A percentile compares a stretch with the other conserved stretches of the same genome.
Conservation (phyloP, 257 asterid genomes). For the Mitragyna speciosa region DNA sequence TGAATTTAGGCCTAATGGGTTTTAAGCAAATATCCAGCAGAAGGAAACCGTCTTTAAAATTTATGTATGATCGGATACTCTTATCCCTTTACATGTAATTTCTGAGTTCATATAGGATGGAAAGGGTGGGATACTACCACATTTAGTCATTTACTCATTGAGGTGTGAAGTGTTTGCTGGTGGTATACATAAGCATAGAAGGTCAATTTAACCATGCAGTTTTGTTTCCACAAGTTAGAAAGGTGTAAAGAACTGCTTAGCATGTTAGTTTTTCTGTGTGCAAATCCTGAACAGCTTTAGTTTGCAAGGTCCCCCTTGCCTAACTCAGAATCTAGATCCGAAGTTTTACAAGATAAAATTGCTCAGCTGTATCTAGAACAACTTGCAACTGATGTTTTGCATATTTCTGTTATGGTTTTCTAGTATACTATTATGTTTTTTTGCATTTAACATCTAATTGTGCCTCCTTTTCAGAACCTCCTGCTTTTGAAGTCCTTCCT, state of each 20-base stretch:
- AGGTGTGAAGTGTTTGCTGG: neutral
- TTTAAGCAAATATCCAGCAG: neutral
- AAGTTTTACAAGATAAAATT: neutral
- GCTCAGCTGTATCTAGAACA: neutral
- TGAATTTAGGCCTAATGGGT: neutral
- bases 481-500: conserved; percentile 93
- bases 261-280: neutral
- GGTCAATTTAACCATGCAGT: neutral
- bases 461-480: conserved; percentile 55
- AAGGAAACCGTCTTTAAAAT: neutral
- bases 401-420: neutral
- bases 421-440: neutral
- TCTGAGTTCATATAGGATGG: neutral
- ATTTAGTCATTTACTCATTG: neutral
- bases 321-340: neutral
- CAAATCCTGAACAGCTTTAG: neutral
- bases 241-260: neutral
- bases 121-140: neutral
- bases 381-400: neutral
- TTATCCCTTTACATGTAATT: neutral
- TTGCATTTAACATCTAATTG: neutral
- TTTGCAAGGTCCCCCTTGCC: neutral
- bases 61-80: no score
- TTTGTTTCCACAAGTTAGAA: neutral
- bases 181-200: no score